phyloP scores from a whole-genome alignment of 1,284 basidiomycete species.

The Hemileccinum hortonii region DNA sequence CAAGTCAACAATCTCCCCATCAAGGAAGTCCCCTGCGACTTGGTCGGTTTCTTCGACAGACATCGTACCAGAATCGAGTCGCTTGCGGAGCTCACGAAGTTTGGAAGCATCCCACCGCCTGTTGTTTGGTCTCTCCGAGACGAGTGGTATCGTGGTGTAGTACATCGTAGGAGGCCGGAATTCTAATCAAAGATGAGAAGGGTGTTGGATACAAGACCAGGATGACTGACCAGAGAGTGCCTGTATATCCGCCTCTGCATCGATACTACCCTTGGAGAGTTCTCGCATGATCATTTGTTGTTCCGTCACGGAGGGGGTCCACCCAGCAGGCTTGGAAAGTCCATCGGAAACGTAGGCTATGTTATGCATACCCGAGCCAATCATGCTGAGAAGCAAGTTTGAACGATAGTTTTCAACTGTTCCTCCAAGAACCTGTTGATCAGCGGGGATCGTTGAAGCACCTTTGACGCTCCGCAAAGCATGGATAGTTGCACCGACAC shows the following conservation, averaged over 20 bases:
- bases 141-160: slow-evolving; percentile 87
- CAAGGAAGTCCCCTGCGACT: slow-evolving; percentile 86
- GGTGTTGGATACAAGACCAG: neutral
- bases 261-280: slow-evolving; percentile 72
- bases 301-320: slow-evolving; percentile 73
- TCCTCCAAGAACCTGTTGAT: slow-evolving; percentile 88
- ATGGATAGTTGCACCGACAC: slow-evolving; percentile 81
- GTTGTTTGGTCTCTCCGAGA: slow-evolving; percentile 80
- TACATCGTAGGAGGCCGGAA: slow-evolving; percentile 89
- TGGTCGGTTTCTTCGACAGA: slow-evolving; percentile 87
- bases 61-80: slow-evolving; percentile 74
- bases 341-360: slow-evolving; percentile 52
- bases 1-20: slow-evolving; percentile 89
- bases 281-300: slow-evolving; percentile 97
- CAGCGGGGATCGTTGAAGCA: slow-evolving; percentile 81
- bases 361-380: slow-evolving; percentile 79
- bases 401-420: slow-evolving; percentile 92
- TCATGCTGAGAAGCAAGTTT: slow-evolving; percentile 87
- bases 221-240: slow-evolving; percentile 72
- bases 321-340: slow-evolving; percentile 56
- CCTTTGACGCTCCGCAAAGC: slow-evolving; percentile 85
- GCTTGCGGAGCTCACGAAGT: slow-evolving; percentile 91
- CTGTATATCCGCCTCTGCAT: slow-evolving; percentile 81
- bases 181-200: slow-evolving; percentile 44
- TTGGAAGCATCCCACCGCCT: slow-evolving; percentile 93